Percentiles rank a stretch among this genome's conserved stretches.
phyloP scores from a whole-genome alignment of 441 rosid genomes.

The Gossypium lobatum region DNA sequence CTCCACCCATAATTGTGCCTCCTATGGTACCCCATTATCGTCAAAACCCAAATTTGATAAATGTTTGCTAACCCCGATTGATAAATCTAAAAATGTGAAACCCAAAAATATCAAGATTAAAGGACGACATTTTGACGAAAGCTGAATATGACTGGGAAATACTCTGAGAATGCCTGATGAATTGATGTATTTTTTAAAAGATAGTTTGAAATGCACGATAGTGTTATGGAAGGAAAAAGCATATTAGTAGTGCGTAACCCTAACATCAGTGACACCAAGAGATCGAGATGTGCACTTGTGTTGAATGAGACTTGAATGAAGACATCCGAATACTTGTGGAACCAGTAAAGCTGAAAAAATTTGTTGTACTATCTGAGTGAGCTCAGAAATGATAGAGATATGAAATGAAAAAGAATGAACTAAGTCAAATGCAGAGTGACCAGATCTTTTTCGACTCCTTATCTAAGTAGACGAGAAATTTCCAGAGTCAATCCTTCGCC shows the following conservation, averaged over 20 bases:
- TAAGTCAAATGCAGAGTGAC: not conserved
- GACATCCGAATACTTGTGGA: not conserved
- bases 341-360: too few species aligned
- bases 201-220: not conserved
- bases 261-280: not conserved
- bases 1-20: not conserved
- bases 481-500: not conserved
- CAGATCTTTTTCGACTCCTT: not conserved
- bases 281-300: not conserved
- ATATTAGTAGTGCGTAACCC: not conserved
- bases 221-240: not conserved
- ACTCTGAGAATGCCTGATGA: not conserved
- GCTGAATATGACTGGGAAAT: not conserved
- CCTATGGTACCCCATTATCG: not conserved
- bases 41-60: not conserved
- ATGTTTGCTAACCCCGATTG: not conserved
- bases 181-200: too few species aligned
- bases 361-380: not conserved
- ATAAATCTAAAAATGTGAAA: too few species aligned
- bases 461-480: not conserved
- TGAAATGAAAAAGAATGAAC: not conserved
- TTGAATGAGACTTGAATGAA: not conserved
- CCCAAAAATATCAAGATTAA: not conserved
- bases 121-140: not conserved
- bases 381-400: not conserved